phyloP scores from a whole-genome alignment of 73 alveolate genomes.

The Paramecium octaurelia region DNA sequence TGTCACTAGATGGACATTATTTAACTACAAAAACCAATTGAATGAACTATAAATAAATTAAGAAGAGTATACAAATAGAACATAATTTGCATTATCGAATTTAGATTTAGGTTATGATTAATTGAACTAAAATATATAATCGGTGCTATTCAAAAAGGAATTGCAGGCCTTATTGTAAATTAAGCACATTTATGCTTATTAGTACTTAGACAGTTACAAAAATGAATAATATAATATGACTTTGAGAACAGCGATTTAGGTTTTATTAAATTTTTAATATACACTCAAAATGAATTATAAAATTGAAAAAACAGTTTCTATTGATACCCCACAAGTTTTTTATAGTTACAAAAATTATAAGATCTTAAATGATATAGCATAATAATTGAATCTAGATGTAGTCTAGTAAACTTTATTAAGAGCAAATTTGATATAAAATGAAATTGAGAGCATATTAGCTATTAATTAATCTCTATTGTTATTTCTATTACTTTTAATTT shows the following conservation, averaged over 20 bases:
- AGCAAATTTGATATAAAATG: not conserved
- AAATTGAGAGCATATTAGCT: not conserved
- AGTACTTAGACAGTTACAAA: not conserved
- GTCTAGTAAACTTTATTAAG: not conserved
- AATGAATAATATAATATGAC: not conserved
- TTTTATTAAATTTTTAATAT: conserved; percentile 11
- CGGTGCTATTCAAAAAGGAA: not conserved
- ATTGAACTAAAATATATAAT: not conserved
- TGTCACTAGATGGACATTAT: conserved; percentile 40
- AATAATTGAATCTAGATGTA: not conserved
- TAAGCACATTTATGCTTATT: not conserved
- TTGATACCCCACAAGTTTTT: not conserved
- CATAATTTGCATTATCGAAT: not conserved
- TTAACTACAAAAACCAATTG: not conserved
- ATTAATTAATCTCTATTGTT: not conserved
- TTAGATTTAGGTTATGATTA: conserved; percentile 20
- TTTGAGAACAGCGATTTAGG: not conserved
- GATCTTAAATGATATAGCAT: not conserved
- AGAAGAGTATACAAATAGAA: not conserved
- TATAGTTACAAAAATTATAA: not conserved
- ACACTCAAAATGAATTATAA: not conserved
- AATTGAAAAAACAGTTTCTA: not conserved
- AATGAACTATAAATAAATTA: not conserved
- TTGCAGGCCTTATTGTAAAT: not conserved
- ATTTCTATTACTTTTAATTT: not conserved